Conservation (phyloP, 495 filamentous ascomycete species). For the Acidomyces sp. region DNA sequence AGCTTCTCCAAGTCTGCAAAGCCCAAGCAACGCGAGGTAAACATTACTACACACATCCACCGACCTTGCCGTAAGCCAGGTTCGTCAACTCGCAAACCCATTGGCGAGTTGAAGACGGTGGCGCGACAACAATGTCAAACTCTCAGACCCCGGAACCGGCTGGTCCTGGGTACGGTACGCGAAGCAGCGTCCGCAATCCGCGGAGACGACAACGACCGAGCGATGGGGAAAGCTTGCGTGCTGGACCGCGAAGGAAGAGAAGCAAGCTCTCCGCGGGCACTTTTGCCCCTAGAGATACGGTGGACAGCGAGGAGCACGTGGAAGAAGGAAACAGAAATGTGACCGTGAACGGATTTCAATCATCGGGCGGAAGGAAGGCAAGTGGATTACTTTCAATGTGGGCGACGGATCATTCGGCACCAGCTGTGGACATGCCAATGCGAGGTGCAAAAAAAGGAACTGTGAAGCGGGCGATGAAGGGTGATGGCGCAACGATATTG, state of each 20-base stretch:
- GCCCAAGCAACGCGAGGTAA: too few relatives aligned
- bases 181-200: slow-evolving; percentile 21
- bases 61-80: too few relatives aligned
- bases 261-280: slow-evolving; percentile 28
- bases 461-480: slow-evolving; percentile 22
- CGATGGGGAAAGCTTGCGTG: slow-evolving; percentile 25
- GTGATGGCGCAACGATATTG: slow-evolving; percentile 32
- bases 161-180: slow-evolving; percentile 2
- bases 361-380: slow-evolving; percentile 4
- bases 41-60: too few relatives aligned
- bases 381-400: too few relatives aligned
- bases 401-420: too few relatives aligned
- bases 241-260: slow-evolving; percentile 25
- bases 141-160: slow-evolving; percentile 7
- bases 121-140: slow-evolving; percentile 4
- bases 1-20: too few relatives aligned
- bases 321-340: slow-evolving; percentile 18
- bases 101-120: background rate
- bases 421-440: slow-evolving; percentile 20
- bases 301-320: slow-evolving; percentile 6
- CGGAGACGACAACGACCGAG: slow-evolving; percentile 27
- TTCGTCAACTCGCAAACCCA: background rate
- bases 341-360: slow-evolving; percentile 20
- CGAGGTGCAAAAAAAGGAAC: slow-evolving; percentile 23
- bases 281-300: slow-evolving; percentile 10